Conservation (phyloP, 2,329 filamentous ascomycete species). For the Fusarium bactridioides region DNA sequence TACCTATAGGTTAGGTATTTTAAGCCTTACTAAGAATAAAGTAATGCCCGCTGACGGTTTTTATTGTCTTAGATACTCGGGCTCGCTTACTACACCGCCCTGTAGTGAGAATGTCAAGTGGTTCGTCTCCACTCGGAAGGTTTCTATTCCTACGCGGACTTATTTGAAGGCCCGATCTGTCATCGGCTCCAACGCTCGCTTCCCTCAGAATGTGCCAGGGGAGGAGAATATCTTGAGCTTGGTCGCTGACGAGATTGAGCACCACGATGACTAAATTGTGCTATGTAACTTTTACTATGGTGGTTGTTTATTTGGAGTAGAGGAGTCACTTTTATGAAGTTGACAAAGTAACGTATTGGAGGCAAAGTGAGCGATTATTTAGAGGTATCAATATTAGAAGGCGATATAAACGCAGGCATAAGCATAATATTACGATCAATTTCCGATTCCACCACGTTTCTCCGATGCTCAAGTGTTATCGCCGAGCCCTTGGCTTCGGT, state of each 20-base stretch:
- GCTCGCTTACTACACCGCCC: constrained; percentile 69
- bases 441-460: not conserved
- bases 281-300: not conserved
- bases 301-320: not conserved
- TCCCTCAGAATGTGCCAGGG: constrained; percentile 60
- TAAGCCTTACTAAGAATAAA: too few species aligned
- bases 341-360: not conserved
- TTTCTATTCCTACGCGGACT: constrained; percentile 57
- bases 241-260: not conserved
- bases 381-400: not conserved
- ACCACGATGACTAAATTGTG: not conserved
- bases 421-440: not conserved
- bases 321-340: not conserved
- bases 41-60: constrained; percentile 1
- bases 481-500: not conserved
- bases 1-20: too few species aligned
- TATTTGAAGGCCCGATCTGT: constrained; percentile 61
- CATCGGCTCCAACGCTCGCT: constrained; percentile 64
- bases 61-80: constrained; percentile 52
- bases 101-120: constrained; percentile 66
- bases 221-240: constrained; percentile 42
- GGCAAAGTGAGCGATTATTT: constrained; percentile 7
- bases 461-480: not conserved
- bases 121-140: constrained; percentile 57
- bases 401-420: not conserved